Base-by-base conservation (phyloP, 306 rosid species). In the Cicer chorassanicum region DNA sequence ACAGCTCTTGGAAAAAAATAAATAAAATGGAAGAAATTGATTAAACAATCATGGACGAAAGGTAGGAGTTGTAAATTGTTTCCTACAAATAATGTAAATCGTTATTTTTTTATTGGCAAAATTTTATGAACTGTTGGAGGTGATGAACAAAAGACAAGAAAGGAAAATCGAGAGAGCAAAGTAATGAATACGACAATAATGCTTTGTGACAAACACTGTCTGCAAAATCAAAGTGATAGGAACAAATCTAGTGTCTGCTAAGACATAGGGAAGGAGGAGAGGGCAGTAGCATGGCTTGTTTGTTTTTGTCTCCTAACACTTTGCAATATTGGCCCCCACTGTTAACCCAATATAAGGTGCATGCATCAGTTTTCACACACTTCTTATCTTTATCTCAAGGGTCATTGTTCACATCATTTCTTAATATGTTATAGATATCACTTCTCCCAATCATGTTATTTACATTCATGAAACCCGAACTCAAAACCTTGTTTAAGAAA, bases 281-380 rank as follows among this genome's bases (percentile, higher is more conserved):
- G 72, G 73, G 61, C 72, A 68, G 53, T 50, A 70, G 73, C 89
- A 88, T 84, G 91, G 82, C 85, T 81, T 81, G 82, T 69, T 84
- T 84, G 79, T 65, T 9, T 51, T 34, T 87, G 83, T 78, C 87
- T 80, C 79, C 84, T 66, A 71, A 79, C 70, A 64, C 39, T 42
- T 64, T 82, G 85, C 84, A 82, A 59, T 61, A 9, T 41, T 45
- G 82, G 77, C 16, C 87, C 88, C 82, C 49, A 63, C 77, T 14
- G 2, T 51, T 40, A 6, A 46, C 24, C 44, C 41, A 29, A 16
- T 50, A 54, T 45, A 29, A 40, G 21, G 36, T 69, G 77, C 60
- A 67, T 49, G 45, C 71, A 59, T 63, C 38, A 62, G 24, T 67
- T 9, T 61, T 78, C 65, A 46, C 63, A 44, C 21, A 65, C 11